phyloP scores from a whole-genome alignment of 306 rosid genomes.

The Herpetospermum pedunculosum region DNA sequence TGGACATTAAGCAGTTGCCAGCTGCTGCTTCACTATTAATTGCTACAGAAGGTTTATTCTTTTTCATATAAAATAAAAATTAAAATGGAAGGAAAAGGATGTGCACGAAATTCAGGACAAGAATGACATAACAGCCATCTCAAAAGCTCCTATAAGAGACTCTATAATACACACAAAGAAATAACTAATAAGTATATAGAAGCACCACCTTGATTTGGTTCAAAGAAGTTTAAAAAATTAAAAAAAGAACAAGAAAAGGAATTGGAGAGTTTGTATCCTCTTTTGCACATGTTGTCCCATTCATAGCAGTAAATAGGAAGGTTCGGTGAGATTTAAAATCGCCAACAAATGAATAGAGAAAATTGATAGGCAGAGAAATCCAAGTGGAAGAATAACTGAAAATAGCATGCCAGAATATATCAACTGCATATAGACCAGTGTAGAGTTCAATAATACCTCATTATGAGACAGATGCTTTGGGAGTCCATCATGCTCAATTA shows the following conservation, averaged over 20 bases:
- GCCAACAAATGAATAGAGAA: not conserved
- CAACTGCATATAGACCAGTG: not conserved
- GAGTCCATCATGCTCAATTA: slow-evolving; percentile 78
- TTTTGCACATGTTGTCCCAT: not conserved
- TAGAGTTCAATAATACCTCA: slow-evolving; percentile 33
- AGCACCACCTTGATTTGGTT: not conserved
- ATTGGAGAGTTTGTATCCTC: not conserved
- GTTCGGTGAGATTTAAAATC: not conserved
- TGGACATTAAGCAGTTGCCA: not conserved
- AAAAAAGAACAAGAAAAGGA: not conserved
- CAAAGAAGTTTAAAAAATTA: too few species aligned
- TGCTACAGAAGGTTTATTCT: not conserved
- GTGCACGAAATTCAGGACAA: not conserved
- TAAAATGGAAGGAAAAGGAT: not conserved
- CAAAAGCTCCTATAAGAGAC: not conserved
- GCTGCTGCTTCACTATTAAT: not conserved
- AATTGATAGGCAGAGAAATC: not conserved
- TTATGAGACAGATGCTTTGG: slow-evolving; percentile 31
- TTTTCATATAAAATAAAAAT: not conserved
- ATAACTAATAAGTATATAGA: not conserved
- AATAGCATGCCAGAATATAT: not conserved
- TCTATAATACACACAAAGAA: not conserved
- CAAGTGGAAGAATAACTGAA: not conserved
- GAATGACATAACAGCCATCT: not conserved
- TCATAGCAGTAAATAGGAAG: not conserved